These are phyloP conservation scores for Fraxinus pennsylvanica DNA, from an alignment of 257 asterid genomes.

Conservation along the genomic window DNA sequence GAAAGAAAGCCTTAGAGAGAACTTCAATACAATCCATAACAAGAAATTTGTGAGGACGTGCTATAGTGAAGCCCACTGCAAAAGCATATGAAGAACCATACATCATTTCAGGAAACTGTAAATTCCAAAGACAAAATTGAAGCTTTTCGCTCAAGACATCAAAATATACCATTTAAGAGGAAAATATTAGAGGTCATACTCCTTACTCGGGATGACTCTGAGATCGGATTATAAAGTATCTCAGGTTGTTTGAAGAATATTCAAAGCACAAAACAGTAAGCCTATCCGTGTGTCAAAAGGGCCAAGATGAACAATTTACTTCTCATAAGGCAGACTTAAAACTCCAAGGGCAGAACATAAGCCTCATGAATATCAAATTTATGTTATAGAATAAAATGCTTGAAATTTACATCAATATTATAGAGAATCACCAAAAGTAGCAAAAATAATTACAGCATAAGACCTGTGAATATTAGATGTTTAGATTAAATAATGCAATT, in stretches of 20 bases:
- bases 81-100: not conserved
- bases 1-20: not conserved
- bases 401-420: not conserved
- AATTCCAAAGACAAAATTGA: not conserved
- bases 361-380: slow-evolving; percentile 2
- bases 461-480: not conserved
- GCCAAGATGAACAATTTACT: not conserved
- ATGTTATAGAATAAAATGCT: slow-evolving; percentile 1
- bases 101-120: slow-evolving; percentile 6
- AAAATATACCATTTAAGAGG: not conserved
- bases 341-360: slow-evolving; percentile 2
- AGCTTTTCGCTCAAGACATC: not conserved
- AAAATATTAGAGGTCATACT: slow-evolving; percentile 10
- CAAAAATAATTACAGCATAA: not conserved
- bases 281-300: slow-evolving; percentile 14
- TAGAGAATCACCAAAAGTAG: slow-evolving; percentile 8
- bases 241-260: not conserved
- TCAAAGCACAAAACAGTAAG: not conserved
- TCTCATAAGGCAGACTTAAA: not conserved
- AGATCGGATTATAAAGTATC: slow-evolving; percentile 3
- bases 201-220: not conserved
- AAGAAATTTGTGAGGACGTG: slow-evolving; percentile 7
- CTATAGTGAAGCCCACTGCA: not conserved
- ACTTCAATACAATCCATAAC: slow-evolving; percentile 4
- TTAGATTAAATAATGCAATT: not conserved